Conservation (phyloP, 345 rosid species). For the Hypericum androsaemum region DNA sequence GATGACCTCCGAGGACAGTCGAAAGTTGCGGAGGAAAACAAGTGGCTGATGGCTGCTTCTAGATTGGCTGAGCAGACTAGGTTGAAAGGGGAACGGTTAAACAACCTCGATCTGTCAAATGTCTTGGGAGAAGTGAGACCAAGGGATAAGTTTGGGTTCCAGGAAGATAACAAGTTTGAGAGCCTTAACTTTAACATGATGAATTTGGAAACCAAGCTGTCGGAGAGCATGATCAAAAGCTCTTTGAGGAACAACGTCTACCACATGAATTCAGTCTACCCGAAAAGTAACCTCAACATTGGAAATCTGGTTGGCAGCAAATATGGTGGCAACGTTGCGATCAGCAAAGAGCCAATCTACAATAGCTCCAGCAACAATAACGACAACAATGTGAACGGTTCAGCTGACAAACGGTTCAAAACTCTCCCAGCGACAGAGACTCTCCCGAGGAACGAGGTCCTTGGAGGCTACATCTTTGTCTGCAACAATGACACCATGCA, state of each 20-base stretch:
- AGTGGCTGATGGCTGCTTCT: constrained; percentile 83
- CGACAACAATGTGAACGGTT: constrained; percentile 30
- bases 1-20: constrained; percentile 94
- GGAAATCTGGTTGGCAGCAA: constrained; percentile 48
- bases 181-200: constrained; percentile 66
- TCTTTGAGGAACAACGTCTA: constrained; percentile 42
- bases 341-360: constrained; percentile 37
- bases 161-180: constrained; percentile 70
- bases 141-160: constrained; percentile 54
- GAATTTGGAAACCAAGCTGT: constrained; percentile 57
- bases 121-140: constrained; percentile 48
- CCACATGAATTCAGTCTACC: constrained; percentile 64
- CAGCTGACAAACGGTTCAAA: constrained; percentile 68
- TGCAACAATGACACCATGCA: constrained; percentile 99
- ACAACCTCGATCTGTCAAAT: constrained; percentile 83
- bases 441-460: constrained; percentile 89
- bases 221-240: constrained; percentile 43
- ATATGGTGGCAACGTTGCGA: constrained; percentile 48
- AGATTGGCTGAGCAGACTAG: constrained; percentile 84
- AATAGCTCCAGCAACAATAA: constrained; percentile 34
- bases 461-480: constrained; percentile 96
- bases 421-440: constrained; percentile 92
- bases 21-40: constrained; percentile 71
- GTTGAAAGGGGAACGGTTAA: constrained; percentile 72
- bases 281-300: constrained; percentile 41